These are phyloP conservation scores for Myxozyma udenii DNA, from an alignment of 805 yeast genomes.

Conservation along the genomic window DNA sequence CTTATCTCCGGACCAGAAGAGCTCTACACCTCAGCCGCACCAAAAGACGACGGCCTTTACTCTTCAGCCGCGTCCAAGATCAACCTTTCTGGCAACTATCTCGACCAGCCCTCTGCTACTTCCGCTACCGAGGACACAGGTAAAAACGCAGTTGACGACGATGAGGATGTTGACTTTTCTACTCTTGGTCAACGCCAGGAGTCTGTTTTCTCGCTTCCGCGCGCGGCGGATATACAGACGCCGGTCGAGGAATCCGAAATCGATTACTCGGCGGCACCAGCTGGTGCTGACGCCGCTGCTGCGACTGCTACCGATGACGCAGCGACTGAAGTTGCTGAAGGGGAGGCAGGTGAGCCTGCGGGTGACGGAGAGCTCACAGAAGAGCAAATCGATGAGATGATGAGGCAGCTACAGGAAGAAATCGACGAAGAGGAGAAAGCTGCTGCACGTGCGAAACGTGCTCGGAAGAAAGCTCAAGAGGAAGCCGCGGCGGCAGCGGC, in stretches of 20 bases:
- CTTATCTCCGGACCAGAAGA: background rate
- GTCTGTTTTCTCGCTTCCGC: conserved; percentile 8
- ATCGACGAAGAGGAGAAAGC: conserved; percentile 25
- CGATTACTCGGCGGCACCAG: conserved; percentile 3
- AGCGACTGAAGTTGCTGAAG: background rate
- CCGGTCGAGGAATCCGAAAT: conserved; percentile 9
- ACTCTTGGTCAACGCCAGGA: conserved; percentile 12
- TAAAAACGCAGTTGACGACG: conserved; percentile 4
- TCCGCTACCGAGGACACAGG: background rate
- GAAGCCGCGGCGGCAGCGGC: conserved; percentile 10
- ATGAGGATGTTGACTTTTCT: conserved; percentile 16
- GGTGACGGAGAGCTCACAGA: conserved; percentile 39
- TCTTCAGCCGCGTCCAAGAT: background rate
- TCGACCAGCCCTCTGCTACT: conserved; percentile 1
- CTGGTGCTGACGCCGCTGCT: background rate
- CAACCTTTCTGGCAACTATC: conserved; percentile 16
- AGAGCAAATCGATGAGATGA: conserved; percentile 41
- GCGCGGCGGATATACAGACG: conserved; percentile 5
- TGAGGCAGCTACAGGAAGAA: conserved; percentile 26
- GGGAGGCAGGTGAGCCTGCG: conserved; percentile 4
- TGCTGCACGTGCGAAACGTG: conserved; percentile 17
- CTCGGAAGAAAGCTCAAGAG: conserved; percentile 13
- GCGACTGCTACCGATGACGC: background rate
- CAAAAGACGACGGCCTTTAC: background rate
- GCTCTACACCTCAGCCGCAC: background rate